These are phyloP conservation scores for Pythium aristosporum DNA, from an alignment of 352 stramenopile species.

Conservation along the genomic window DNA sequence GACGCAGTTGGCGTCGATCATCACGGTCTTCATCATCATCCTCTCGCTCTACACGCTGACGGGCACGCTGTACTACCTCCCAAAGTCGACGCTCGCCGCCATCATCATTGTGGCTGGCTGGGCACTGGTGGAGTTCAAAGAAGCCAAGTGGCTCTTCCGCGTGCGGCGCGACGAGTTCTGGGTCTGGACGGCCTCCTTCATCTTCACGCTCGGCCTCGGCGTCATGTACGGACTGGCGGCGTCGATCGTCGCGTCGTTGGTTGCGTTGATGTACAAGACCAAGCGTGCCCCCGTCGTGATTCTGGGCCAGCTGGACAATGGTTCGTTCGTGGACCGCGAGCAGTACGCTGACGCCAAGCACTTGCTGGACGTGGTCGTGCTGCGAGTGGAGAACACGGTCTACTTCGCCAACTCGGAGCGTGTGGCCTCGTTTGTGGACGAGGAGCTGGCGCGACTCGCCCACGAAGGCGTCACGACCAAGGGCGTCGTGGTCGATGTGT, in stretches of 20 bases:
- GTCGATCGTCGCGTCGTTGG: constrained; percentile 54
- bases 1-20: constrained; percentile 81
- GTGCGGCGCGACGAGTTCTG: constrained; percentile 63
- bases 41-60: constrained; percentile 85
- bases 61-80: constrained; percentile 76
- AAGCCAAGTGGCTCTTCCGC: constrained; percentile 79
- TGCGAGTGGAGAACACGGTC: constrained; percentile 51
- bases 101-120: constrained; percentile 91
- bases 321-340: constrained; percentile 43
- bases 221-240: constrained; percentile 45
- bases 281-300: constrained; percentile 44
- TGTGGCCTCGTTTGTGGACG: constrained; percentile 34
- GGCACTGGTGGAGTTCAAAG: constrained; percentile 81
- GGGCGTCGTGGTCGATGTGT: constrained; percentile 47
- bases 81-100: constrained; percentile 71
- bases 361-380: constrained; percentile 41
- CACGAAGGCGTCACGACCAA: constrained; percentile 29
- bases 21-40: constrained; percentile 81
- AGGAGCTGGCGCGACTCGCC: constrained; percentile 34
- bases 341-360: constrained; percentile 39
- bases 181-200: constrained; percentile 53
- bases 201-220: constrained; percentile 44
- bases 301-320: constrained; percentile 39
- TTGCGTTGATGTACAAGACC: constrained; percentile 64
- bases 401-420: constrained; percentile 69